Percentiles rank a stretch among this genome's conserved stretches.
phyloP scores from a whole-genome alignment of 139 green algal genomes.

The Chlamydomonas applanata region DNA sequence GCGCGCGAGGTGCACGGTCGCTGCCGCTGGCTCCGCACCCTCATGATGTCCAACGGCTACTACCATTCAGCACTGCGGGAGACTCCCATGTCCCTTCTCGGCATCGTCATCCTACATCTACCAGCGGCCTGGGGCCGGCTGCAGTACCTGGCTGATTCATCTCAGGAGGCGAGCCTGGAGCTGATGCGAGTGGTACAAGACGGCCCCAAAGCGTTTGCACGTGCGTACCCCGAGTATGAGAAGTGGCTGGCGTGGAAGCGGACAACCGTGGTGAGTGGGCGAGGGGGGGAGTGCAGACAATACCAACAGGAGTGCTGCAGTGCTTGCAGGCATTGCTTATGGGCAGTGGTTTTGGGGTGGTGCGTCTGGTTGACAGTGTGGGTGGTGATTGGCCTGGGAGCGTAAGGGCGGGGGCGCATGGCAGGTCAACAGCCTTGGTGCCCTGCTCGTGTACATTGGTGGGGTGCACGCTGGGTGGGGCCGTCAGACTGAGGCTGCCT shows the following conservation, averaged over 20 bases:
- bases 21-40: constrained; percentile 49
- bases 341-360: too few relatives aligned
- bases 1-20: constrained; percentile 44
- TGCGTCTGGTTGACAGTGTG: too few relatives aligned
- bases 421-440: too few relatives aligned
- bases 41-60: constrained; percentile 39
- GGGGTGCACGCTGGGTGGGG: too few relatives aligned
- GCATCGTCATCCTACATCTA: constrained; percentile 39
- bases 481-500: too few relatives aligned
- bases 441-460: too few relatives aligned
- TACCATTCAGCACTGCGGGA: constrained; percentile 40
- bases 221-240: neutral
- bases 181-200: constrained; percentile 34
- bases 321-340: too few relatives aligned
- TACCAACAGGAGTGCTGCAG: too few relatives aligned
- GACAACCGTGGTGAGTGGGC: neutral
- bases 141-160: constrained; percentile 45
- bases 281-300: too few relatives aligned
- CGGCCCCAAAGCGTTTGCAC: neutral
- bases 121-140: constrained; percentile 38
- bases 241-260: constrained; percentile 7
- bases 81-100: constrained; percentile 26
- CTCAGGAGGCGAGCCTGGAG: constrained; percentile 21
- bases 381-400: too few relatives aligned
- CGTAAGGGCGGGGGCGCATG: too few relatives aligned